Conservation (phyloP, 768 basidiomycete species). For the Tricholomella constricta region DNA sequence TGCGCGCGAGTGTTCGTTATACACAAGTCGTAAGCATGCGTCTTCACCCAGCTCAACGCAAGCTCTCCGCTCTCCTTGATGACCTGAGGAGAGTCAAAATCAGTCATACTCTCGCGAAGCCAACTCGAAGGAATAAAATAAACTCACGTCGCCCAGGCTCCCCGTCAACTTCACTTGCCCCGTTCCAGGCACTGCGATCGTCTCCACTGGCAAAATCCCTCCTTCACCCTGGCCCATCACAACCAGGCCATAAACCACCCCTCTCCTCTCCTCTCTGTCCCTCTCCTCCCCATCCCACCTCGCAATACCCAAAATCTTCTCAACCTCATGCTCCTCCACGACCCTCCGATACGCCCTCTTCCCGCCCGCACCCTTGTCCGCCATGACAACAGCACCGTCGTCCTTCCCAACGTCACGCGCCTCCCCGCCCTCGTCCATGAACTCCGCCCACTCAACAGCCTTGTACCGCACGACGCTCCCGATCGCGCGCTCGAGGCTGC, state of each 20-base stretch:
- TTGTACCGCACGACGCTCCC: constrained; percentile 89
- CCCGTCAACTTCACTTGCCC: constrained; percentile 81
- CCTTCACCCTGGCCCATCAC: constrained; percentile 90
- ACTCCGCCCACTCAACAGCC: constrained; percentile 88
- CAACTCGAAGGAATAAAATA: not conserved
- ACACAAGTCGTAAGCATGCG: constrained; percentile 76
- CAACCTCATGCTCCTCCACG: constrained; percentile 74
- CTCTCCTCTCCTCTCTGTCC: constrained; percentile 71
- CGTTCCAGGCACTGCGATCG: constrained; percentile 71
- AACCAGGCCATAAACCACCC: constrained; percentile 84
- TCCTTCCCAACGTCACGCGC: constrained; percentile 19
- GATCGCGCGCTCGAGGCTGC: constrained; percentile 83
- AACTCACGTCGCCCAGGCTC: constrained; percentile 72
- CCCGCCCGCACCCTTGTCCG: constrained; percentile 8
- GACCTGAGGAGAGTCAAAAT: constrained; percentile 43
- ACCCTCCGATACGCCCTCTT: constrained; percentile 52
- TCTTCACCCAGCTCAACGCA: constrained; percentile 91
- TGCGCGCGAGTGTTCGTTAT: constrained; percentile 70
- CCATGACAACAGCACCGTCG: constrained; percentile 21
- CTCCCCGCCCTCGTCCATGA: constrained; percentile 44
- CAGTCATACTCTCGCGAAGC: no score
- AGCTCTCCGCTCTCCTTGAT: constrained; percentile 92
- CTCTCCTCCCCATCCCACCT: constrained; percentile 80
- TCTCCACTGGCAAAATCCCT: constrained; percentile 84
- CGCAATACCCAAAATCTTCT: constrained; percentile 79